A percentile compares a stretch with the other conserved stretches of the same genome.
phyloP scores from a whole-genome alignment of 805 yeast species.

The Danielia oregonensis region DNA sequence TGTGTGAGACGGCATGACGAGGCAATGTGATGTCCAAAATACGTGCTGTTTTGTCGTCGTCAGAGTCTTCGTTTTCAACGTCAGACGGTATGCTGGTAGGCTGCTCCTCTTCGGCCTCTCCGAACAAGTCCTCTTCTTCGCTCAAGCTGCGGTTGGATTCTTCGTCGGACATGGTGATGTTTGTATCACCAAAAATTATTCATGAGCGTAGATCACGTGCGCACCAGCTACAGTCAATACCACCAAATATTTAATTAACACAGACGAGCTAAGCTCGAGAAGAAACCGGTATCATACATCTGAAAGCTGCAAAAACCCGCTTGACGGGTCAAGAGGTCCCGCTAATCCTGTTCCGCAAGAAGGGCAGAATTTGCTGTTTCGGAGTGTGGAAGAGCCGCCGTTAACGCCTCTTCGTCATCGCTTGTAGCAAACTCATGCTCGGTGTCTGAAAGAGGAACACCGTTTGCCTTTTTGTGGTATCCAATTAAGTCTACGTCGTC shows the following conservation, averaged over 20 bases:
- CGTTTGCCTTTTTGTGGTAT: slow-evolving; percentile 18
- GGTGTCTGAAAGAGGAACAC: slow-evolving; percentile 13
- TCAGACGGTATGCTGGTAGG: slow-evolving; percentile 7
- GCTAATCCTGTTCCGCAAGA: too few relatives aligned
- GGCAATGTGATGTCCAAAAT: slow-evolving; percentile 40
- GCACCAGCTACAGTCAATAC: slow-evolving; percentile 1
- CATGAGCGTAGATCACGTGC: slow-evolving; percentile 9
- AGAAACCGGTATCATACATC: background rate
- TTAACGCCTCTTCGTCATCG: slow-evolving; percentile 15
- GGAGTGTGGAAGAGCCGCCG: too few relatives aligned
- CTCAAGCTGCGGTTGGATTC: slow-evolving; percentile 16
- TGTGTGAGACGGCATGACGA: slow-evolving; percentile 44
- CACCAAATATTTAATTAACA: too few relatives aligned
- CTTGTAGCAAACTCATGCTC: slow-evolving; percentile 16
- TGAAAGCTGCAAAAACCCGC: too few relatives aligned
- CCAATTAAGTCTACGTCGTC: slow-evolving; percentile 35
- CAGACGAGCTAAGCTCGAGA: too few relatives aligned
- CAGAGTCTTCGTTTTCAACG: slow-evolving; percentile 25
- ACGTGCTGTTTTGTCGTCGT: slow-evolving; percentile 31
- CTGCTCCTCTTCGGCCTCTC: slow-evolving; percentile 22
- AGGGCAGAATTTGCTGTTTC: too few relatives aligned
- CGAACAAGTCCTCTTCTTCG: slow-evolving; percentile 30
- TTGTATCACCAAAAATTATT: too few relatives aligned
- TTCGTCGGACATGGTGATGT: slow-evolving; percentile 22
- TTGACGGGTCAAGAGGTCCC: too few relatives aligned